Percentiles rank a stretch among this genome's conserved stretches.
These are phyloP conservation scores for Backusella parvicylindrica DNA, from an alignment of 192 early-diverging fungal genomes.

Conservation along the genomic window DNA sequence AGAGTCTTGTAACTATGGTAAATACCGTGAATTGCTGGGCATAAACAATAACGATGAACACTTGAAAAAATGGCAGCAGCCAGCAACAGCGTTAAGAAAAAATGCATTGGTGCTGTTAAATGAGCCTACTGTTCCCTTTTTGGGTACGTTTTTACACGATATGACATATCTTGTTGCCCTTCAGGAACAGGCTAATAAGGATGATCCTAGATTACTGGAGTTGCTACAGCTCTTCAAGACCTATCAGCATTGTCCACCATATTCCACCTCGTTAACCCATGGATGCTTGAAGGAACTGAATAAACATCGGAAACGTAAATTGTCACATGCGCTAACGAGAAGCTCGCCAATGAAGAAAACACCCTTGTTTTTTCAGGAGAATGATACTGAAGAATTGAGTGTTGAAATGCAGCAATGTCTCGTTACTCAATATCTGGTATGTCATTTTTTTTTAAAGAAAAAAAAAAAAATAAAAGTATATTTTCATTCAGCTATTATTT, in stretches of 20 bases:
- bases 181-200: slow-evolving; percentile 12
- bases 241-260: slow-evolving; percentile 53
- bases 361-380: slow-evolving; percentile 37
- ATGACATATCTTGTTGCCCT: slow-evolving; percentile 64
- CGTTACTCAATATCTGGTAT: slow-evolving; percentile 62
- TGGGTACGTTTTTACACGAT: slow-evolving; percentile 75
- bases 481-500: not conserved
- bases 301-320: slow-evolving; percentile 39
- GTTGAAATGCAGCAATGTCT: slow-evolving; percentile 49
- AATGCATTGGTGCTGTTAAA: not conserved
- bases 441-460: not conserved
- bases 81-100: not conserved
- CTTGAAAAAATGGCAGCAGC: not conserved
- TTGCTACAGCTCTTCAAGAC: slow-evolving; percentile 49
- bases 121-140: slow-evolving; percentile 66
- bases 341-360: slow-evolving; percentile 40
- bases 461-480: not conserved
- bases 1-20: slow-evolving; percentile 63
- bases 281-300: slow-evolving; percentile 44
- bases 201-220: slow-evolving; percentile 56
- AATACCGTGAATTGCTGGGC: slow-evolving; percentile 49
- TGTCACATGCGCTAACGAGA: slow-evolving; percentile 43
- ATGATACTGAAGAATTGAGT: slow-evolving; percentile 26
- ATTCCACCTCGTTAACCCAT: slow-evolving; percentile 36
- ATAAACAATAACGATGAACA: not conserved